Percentiles rank a stretch among this genome's conserved stretches.
Evolutionary conservation across 2,329 filamentous ascomycete species (phyloP).

Genomic region (Ophiostoma tasmaniense): DNA sequence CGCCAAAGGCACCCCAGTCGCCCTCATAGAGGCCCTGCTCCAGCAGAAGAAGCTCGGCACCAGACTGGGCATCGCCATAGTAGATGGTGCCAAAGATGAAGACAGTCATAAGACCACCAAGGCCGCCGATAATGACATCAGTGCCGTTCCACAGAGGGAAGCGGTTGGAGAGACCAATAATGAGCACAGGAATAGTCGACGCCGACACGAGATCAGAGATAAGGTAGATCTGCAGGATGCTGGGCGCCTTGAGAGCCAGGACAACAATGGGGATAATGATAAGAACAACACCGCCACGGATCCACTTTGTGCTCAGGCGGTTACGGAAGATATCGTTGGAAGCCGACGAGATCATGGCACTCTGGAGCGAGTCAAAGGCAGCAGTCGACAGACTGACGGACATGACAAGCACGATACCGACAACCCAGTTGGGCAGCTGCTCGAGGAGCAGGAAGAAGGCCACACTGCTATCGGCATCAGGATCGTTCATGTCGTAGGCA

Average conservation of each 20-base stretch:
- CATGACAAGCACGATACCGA: slow-evolving; percentile 75
- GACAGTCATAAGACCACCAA: slow-evolving; percentile 69
- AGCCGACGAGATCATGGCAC: slow-evolving; percentile 70
- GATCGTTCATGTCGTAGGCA: slow-evolving; percentile 54
- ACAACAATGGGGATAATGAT: slow-evolving; percentile 67
- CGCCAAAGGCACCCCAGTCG: slow-evolving; percentile 77
- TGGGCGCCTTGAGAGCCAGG: slow-evolving; percentile 64
- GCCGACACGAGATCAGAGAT: slow-evolving; percentile 75
- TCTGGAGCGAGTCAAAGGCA: slow-evolving; percentile 72
- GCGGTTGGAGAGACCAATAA: slow-evolving; percentile 59
- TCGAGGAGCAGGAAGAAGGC: slow-evolving; percentile 69
- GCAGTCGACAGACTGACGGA: slow-evolving; percentile 67
- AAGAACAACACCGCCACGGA: slow-evolving; percentile 60
- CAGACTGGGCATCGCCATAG: slow-evolving; percentile 56
- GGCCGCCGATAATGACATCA: slow-evolving; percentile 68
- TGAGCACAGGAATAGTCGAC: slow-evolving; percentile 63
- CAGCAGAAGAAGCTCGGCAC: slow-evolving; percentile 61
- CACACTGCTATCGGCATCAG: slow-evolving; percentile 49
- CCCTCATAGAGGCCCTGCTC: slow-evolving; percentile 64
- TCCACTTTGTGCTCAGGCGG: slow-evolving; percentile 64
- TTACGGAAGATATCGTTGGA: slow-evolving; percentile 83
- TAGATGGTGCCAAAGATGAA: slow-evolving; percentile 77
- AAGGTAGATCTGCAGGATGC: slow-evolving; percentile 72
- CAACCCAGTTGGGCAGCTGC: slow-evolving; percentile 68
- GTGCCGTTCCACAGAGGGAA: slow-evolving; percentile 70